Evolutionary conservation across 495 filamentous ascomycete species (phyloP).

Genomic region (Penicillium salamii): DNA sequence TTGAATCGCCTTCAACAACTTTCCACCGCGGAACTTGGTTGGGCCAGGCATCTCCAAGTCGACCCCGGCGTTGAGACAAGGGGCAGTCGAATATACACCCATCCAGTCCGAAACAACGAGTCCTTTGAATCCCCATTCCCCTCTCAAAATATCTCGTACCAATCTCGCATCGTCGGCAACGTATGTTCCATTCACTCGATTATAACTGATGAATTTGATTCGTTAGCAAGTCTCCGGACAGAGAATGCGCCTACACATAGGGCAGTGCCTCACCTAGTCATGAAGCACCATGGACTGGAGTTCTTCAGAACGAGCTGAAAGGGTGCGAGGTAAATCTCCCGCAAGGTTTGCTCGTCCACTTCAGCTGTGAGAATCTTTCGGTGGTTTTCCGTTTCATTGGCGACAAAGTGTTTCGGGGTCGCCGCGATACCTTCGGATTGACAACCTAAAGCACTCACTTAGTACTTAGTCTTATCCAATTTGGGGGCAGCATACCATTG

Average conservation of each 20-base stretch:
- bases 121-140: background rate
- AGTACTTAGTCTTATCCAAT: too few relatives aligned
- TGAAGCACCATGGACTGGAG: background rate
- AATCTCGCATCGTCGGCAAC: background rate
- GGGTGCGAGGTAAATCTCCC: slow-evolving; percentile 61
- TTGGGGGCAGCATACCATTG: slow-evolving; percentile 44
- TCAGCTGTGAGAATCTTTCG: slow-evolving; percentile 6
- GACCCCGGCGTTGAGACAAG: background rate
- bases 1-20: background rate
- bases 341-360: slow-evolving; percentile 2
- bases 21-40: background rate
- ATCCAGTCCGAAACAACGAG: slow-evolving; percentile 1
- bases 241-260: too few relatives aligned
- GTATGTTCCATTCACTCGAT: background rate
- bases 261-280: background rate
- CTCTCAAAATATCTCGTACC: background rate
- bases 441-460: too few relatives aligned
- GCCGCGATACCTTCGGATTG: slow-evolving; percentile 60
- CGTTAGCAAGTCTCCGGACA: too few relatives aligned
- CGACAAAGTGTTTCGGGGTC: slow-evolving; percentile 65
- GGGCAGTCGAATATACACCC: slow-evolving; percentile 1
- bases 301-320: slow-evolving; percentile 50
- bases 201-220: background rate
- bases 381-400: slow-evolving; percentile 60
- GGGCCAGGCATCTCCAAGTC: slow-evolving; percentile 6